Evolutionary conservation across 495 filamentous ascomycete species (phyloP).

Genomic region (Amphirosellinia nigrospora): DNA sequence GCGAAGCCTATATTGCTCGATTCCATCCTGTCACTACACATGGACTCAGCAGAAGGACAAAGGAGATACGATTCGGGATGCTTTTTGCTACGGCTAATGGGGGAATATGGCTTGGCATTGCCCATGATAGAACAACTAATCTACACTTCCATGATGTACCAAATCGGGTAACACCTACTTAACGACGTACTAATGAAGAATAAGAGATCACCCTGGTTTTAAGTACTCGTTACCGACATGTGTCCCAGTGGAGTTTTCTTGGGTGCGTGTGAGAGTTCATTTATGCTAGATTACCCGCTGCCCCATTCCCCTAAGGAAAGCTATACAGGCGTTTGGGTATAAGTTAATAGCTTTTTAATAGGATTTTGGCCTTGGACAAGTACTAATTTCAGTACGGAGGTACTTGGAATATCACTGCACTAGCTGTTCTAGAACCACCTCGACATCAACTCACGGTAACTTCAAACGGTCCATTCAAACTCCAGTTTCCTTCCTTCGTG

Average conservation of each 20-base stretch:
- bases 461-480: slow-evolving; percentile 29
- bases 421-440: not conserved
- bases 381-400: not conserved
- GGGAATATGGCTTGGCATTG: not conserved
- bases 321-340: too few species aligned
- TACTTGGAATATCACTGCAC: not conserved
- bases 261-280: too few species aligned
- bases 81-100: not conserved
- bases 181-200: not conserved
- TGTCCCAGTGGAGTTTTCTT: too few species aligned
- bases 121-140: not conserved
- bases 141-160: not conserved
- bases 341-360: too few species aligned
- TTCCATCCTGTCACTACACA: not conserved
- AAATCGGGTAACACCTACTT: not conserved
- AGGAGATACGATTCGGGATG: not conserved
- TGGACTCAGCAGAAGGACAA: not conserved
- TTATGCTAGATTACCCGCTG: too few species aligned
- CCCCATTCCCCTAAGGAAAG: too few species aligned
- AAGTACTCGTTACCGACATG: too few species aligned
- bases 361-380: too few species aligned
- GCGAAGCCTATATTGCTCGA: not conserved
- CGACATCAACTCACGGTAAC: slow-evolving; percentile 18
- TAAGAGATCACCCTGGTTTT: too few species aligned
- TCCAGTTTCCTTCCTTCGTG: slow-evolving; percentile 26